Base-by-base conservation (phyloP, 805 yeast species). In the Candida tibetensis region DNA sequence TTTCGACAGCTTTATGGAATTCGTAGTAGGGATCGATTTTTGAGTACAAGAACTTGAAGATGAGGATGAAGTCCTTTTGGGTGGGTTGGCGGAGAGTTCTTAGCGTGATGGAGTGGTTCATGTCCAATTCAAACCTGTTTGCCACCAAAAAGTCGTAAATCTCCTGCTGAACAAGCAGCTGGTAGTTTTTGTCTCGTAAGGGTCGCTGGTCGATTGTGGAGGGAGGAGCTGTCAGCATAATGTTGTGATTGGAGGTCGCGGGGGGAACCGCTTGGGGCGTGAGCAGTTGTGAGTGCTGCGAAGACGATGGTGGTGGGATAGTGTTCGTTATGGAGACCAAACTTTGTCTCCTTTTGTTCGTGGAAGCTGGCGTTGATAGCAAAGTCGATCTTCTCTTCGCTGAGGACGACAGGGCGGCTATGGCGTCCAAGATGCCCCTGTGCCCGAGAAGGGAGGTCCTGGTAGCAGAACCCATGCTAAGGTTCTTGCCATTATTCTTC, bases 41-140 rank as follows among this genome's bases (percentile, higher is more conserved):
- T 44, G 71, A 73, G 62, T 85, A 88, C 17, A 90, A 61, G 75
- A 88, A 90, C 57, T 83, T 85, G 62, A 89, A 89, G 9, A 89
- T 79, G 30, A 75, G 55, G 5, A 79, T 79, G 58, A 89, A 89
- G 48, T 86, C 95, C 53, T 84, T 85, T 53, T 89, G 96, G 0
- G 96, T 88, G 13, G 96, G 96, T 46, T 72, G 78, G 47, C 68
- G 74, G 41, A 89, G 65, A 2, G 87, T 77, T 53, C 79, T 81
- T 7, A 72, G 66, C 2, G 85, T 72, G 15, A 89, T 60, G 3
- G 86, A 76, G 46, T 82, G 86, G 48, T 79, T 81, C 70, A 80
- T 81, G 41, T 84, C 91, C 25, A 77, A 64, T 52, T 85, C 95
- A 58, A 85, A 89, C 53, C 77, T 76, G 56, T 82, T 77, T 7